A percentile compares a stretch with the other conserved stretches of the same genome.
These are phyloP conservation scores for Tuber magnatum DNA, from an alignment of 495 filamentous ascomycete genomes.

Conservation along the genomic window DNA sequence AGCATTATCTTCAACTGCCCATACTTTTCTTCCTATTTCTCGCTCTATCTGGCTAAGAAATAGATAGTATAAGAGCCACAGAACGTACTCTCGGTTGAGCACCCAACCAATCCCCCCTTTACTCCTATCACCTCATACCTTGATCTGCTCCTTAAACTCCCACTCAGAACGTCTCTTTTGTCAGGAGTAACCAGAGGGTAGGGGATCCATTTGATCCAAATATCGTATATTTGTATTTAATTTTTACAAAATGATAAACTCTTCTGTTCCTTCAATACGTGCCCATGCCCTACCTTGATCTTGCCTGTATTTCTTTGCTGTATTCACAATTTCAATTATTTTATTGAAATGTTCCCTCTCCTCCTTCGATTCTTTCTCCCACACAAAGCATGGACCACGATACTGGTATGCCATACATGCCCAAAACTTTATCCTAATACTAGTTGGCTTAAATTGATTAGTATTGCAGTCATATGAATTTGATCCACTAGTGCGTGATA, in stretches of 20 bases:
- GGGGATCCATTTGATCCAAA: not conserved
- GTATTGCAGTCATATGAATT: constrained; percentile 1
- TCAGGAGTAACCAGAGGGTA: not conserved
- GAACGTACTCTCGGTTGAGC: too few species aligned
- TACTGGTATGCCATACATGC: constrained; percentile 11
- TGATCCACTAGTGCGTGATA: not conserved
- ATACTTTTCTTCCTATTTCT: too few species aligned
- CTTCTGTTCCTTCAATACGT: not conserved
- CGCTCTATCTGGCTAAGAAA: too few species aligned
- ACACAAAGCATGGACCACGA: not conserved
- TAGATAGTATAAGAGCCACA: too few species aligned
- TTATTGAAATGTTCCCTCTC: not conserved
- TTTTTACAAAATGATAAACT: too few species aligned
- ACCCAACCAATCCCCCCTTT: too few species aligned
- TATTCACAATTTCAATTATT: not conserved
- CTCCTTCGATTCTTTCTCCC: too few species aligned
- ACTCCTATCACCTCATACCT: not conserved
- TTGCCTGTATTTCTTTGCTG: not conserved
- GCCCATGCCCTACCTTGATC: not conserved
- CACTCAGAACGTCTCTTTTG: constrained; percentile 10
- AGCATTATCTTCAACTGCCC: too few species aligned
- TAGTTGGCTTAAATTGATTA: not conserved
- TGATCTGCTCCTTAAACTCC: constrained; percentile 7
- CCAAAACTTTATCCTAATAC: constrained; percentile 3
- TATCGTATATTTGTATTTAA: constrained; percentile 5